A percentile compares a stretch with the other conserved stretches of the same genome.
Conservation (phyloP, 805 yeast genomes). For the Candida glaebosa region DNA sequence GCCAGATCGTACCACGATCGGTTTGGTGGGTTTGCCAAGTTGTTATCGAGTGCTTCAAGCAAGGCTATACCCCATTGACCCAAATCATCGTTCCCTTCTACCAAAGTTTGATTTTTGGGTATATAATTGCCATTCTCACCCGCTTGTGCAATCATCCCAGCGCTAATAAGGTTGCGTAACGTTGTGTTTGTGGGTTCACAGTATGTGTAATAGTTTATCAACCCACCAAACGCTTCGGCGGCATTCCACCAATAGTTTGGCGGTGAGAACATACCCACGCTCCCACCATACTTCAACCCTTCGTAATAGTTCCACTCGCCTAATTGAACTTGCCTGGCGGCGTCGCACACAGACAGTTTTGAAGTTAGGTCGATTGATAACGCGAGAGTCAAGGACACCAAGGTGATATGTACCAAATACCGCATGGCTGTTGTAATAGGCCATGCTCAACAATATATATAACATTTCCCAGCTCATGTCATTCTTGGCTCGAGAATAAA, state of each 20-base stretch:
- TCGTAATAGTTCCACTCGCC: constrained; percentile 46
- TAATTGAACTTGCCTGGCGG: constrained; percentile 29
- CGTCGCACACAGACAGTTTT: constrained; percentile 38
- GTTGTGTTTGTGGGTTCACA: constrained; percentile 34
- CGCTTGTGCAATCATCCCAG: constrained; percentile 42
- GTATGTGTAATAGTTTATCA: constrained; percentile 36
- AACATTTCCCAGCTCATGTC: too few relatives aligned
- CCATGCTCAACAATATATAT: too few relatives aligned
- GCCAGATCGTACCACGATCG: constrained; percentile 85
- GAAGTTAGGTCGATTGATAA: constrained; percentile 37
- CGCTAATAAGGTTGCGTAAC: constrained; percentile 24
- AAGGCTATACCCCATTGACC: constrained; percentile 51
- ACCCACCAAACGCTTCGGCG: constrained; percentile 49
- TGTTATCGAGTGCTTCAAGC: constrained; percentile 45
- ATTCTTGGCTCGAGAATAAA: too few relatives aligned
- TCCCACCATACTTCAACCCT: constrained; percentile 42
- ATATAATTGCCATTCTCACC: constrained; percentile 40
- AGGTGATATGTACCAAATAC: too few relatives aligned
- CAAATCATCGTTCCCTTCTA: constrained; percentile 51
- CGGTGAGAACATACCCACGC: constrained; percentile 42
- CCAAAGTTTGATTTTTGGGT: constrained; percentile 43
- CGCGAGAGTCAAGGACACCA: constrained; percentile 12
- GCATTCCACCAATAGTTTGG: constrained; percentile 56
- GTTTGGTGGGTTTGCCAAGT: constrained; percentile 48
- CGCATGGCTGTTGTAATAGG: too few relatives aligned